These are phyloP conservation scores for Heliosperma pusillum DNA, from an alignment of 148 eudicot species.

Conservation along the genomic window DNA sequence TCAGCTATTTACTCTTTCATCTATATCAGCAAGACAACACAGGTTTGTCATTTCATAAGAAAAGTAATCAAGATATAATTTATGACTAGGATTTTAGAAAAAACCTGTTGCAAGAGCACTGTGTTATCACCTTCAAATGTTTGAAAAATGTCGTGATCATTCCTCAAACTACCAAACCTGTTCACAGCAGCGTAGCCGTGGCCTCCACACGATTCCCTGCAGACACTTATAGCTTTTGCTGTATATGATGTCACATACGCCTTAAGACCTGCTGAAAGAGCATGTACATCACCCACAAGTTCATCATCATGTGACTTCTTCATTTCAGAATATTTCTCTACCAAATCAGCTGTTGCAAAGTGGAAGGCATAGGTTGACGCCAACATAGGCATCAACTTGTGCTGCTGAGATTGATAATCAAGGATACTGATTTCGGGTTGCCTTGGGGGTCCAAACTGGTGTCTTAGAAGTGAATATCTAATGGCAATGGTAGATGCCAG, in stretches of 20 bases:
- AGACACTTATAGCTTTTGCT: conserved; percentile 70
- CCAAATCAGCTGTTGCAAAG: conserved; percentile 65
- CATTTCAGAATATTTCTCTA: conserved; percentile 87
- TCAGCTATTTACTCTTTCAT: not conserved
- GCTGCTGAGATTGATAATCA: conserved; percentile 95
- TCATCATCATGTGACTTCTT: conserved; percentile 82
- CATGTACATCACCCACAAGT: conserved; percentile 77
- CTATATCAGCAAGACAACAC: not conserved
- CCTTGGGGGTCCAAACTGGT: conserved; percentile 88
- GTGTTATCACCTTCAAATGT: conserved; percentile 99
- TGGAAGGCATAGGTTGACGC: conserved; percentile 92
- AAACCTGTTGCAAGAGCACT: conserved; percentile 91
- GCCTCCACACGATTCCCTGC: conserved; percentile 97
- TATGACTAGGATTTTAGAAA: not conserved
- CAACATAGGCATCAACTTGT: conserved; percentile 92
- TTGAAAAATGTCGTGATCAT: conserved; percentile 96
- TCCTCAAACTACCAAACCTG: conserved; percentile 87
- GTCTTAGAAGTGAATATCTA: conserved; percentile 77
- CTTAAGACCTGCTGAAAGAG: conserved; percentile 92
- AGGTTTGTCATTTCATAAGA: not conserved
- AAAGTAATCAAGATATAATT: not conserved
- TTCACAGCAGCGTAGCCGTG: conserved; percentile 98
- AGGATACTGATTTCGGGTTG: conserved; percentile 81
- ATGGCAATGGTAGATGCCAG: conserved; percentile 67
- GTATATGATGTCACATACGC: conserved; percentile 87